Evolutionary conservation across 805 yeast genomes (phyloP).

Genomic region (Ogataea philodendri): DNA sequence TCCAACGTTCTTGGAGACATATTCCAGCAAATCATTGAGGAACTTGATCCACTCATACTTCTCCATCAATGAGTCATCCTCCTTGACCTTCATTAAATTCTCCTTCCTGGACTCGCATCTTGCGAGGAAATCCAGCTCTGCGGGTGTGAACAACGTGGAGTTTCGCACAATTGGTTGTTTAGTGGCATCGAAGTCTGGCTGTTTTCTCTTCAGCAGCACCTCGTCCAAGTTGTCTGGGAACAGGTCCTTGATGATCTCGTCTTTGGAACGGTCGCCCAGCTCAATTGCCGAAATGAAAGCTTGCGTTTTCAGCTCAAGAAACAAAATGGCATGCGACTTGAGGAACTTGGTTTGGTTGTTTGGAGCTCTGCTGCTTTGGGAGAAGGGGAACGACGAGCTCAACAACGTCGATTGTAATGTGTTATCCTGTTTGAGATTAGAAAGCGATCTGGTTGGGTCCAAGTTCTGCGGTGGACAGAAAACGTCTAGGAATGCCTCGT

Average conservation of each 20-base stretch:
- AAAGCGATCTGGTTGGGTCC: slow-evolving; percentile 42
- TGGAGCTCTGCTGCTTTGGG: slow-evolving; percentile 18
- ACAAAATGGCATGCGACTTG: slow-evolving; percentile 77
- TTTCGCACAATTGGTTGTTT: slow-evolving; percentile 28
- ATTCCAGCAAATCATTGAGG: slow-evolving; percentile 74
- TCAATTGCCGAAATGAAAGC: slow-evolving; percentile 88
- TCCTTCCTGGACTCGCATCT: slow-evolving; percentile 73
- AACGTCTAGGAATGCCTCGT: slow-evolving; percentile 80
- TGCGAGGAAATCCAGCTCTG: slow-evolving; percentile 74
- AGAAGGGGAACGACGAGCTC: slow-evolving; percentile 10
- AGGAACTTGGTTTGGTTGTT: slow-evolving; percentile 43
- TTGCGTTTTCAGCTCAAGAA: slow-evolving; percentile 88
- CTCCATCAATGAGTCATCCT: slow-evolving; percentile 55
- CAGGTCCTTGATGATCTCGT: slow-evolving; percentile 68
- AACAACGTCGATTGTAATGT: slow-evolving; percentile 19
- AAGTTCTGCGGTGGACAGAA: slow-evolving; percentile 74
- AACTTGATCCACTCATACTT: slow-evolving; percentile 86
- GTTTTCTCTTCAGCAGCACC: slow-evolving; percentile 41
- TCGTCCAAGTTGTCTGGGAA: slow-evolving; percentile 67
- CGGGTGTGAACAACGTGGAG: slow-evolving; percentile 53
- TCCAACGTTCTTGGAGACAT: slow-evolving; percentile 71
- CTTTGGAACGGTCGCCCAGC: slow-evolving; percentile 55
- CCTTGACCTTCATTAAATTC: slow-evolving; percentile 46
- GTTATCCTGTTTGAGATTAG: slow-evolving; percentile 26
- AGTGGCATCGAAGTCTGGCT: slow-evolving; percentile 27